Evolutionary conservation across 805 yeast species (phyloP), one percentile per base, ranked within the genome.

Genomic region (Hanseniaspora lindneri): DNA sequence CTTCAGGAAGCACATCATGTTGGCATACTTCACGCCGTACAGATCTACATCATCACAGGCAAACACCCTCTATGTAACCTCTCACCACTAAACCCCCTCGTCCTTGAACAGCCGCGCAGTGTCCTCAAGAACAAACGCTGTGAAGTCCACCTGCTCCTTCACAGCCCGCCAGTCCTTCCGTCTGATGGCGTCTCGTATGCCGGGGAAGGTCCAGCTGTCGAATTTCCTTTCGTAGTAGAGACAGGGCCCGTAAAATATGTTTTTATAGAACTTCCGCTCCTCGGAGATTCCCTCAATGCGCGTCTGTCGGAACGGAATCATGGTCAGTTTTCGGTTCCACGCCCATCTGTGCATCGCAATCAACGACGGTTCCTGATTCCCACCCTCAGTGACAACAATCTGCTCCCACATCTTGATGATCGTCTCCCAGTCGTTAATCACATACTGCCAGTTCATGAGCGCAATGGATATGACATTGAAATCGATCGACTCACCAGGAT

Each of bases 301-400:
- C 9, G 80, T 58, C 53, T 83, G 73, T 17, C 68, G 61, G 53
- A 73, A 73, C 53, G 79, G 80, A 50, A 83, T 68, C 14, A 65
- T 60, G 3, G 75, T 62, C 56, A 85, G 63, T 52, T 76, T 76
- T n/a, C 76, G 71, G 62, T 88, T 88, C 84, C 92, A 83, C 50
- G 76, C 76, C 80, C 84, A 76, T 56, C 97, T 70, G 53, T 75
- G 78, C 40, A 79, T 77, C 0, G 88, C 73, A 34, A 84, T 65
- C 49, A 81, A 60, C 1, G 86, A 75, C 1, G 94, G 87, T 59
- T 88, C 94, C 3, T 77, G 57, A 2, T 82, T 88, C 4, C 72
- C 67, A 42, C 70, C 73, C 28, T 71, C 69, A 13, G 63, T 61
- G 32, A 63, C 55, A 3, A 74, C 74, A 19, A 75, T 64, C 28